A percentile compares a stretch with the other conserved stretches of the same genome.
phyloP scores from a whole-genome alignment of 208 protist genomes.

The Acanthamoeba sp. region DNA sequence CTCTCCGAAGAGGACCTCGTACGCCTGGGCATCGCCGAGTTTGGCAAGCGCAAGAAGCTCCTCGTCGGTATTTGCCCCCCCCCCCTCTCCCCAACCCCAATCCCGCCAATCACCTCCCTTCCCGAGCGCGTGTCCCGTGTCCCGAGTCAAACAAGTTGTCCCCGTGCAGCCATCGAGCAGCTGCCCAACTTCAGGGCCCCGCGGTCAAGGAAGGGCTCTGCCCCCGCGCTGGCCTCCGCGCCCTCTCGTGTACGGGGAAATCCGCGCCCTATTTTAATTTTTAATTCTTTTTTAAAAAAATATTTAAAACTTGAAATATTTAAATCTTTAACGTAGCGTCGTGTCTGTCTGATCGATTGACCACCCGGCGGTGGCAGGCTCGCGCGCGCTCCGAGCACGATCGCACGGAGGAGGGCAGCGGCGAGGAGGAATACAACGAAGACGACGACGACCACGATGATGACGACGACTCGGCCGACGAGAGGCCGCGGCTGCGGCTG shows the following conservation, averaged over 20 bases:
- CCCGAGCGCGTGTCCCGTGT: too few species aligned
- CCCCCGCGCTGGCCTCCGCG: neutral
- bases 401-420: too few species aligned
- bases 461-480: neutral
- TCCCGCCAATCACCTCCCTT: neutral
- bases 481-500: neutral
- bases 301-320: too few species aligned
- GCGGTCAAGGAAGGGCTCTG: neutral
- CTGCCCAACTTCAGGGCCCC: neutral
- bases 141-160: too few species aligned
- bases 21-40: constrained; percentile 17
- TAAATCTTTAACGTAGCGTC: too few species aligned
- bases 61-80: neutral
- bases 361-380: too few species aligned
- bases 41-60: constrained; percentile 49
- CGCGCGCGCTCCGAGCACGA: too few species aligned
- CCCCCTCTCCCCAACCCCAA: neutral
- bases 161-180: constrained; percentile 47
- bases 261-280: neutral
- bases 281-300: too few species aligned
- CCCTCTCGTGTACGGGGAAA: neutral
- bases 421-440: too few species aligned
- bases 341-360: too few species aligned
- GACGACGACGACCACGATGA: too few species aligned
- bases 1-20: constrained; percentile 35